phyloP scores from a whole-genome alignment of 2,329 filamentous ascomycete genomes.

The Fusarium pseudograminearum region DNA sequence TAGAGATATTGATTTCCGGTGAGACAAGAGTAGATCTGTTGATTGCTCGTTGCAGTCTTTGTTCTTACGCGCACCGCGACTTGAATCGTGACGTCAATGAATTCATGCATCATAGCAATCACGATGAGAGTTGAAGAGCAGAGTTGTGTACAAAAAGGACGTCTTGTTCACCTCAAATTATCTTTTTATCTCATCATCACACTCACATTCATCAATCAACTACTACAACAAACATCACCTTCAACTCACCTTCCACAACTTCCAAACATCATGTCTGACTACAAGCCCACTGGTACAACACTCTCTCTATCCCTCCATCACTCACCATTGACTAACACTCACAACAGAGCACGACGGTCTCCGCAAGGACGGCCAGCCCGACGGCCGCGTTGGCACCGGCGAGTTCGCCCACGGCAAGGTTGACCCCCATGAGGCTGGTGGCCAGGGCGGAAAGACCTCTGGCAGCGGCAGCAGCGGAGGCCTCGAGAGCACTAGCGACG shows the following conservation, averaged over 20 bases:
- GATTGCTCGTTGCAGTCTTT: neutral
- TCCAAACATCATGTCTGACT: constrained; percentile 25
- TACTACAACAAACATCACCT: neutral
- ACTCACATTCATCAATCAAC: neutral
- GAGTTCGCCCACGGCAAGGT: constrained; percentile 45
- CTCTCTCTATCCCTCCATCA: fast-evolving
- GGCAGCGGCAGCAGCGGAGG: constrained; percentile 6
- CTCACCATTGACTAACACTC: neutral
- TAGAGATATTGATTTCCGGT: neutral
- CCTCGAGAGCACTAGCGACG: constrained; percentile 9
- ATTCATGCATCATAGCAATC: neutral
- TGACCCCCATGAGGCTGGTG: constrained; percentile 37
- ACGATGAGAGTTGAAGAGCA: neutral
- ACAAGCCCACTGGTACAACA: constrained; percentile 32
- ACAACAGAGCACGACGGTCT: constrained; percentile 40
- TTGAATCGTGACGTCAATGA: constrained; percentile 11
- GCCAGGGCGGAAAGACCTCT: constrained; percentile 36
- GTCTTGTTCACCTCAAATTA: neutral
- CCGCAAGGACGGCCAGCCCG: constrained; percentile 42
- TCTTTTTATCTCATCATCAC: neutral
- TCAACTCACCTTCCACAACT: neutral
- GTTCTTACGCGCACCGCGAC: neutral
- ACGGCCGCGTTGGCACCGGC: constrained; percentile 40
- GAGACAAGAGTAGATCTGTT: neutral
- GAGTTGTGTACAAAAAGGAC: constrained; percentile 8